Evolutionary conservation across 2,329 filamentous ascomycete genomes (phyloP).

Genomic region (Aureobasidium sp.): DNA sequence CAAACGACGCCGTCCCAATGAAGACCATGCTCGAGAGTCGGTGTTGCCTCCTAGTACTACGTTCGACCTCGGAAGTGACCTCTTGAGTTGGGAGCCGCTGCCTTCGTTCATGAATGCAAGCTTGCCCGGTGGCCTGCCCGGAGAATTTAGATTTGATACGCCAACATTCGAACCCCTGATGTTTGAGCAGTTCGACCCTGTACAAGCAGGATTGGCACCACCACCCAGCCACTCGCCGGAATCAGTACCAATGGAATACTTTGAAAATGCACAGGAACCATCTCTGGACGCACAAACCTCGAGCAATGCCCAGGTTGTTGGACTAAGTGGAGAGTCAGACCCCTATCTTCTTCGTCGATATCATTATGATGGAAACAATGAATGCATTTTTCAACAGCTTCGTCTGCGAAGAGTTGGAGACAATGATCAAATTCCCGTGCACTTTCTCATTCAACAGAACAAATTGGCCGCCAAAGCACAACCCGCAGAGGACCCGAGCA

Average conservation of each 20-base stretch:
- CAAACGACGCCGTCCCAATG: conserved; percentile 29
- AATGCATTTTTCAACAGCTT: conserved; percentile 27
- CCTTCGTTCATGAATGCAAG: conserved; percentile 6
- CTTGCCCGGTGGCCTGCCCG: not conserved
- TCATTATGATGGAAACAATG: conserved; percentile 30
- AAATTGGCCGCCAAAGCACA: conserved; percentile 31
- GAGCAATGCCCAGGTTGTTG: conserved; percentile 29
- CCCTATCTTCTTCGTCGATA: conserved; percentile 30
- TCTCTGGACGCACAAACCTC: conserved; percentile 28
- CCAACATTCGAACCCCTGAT: conserved; percentile 10
- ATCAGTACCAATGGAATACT: conserved; percentile 15
- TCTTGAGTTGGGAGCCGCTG: conserved; percentile 16
- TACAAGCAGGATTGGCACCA: conserved; percentile 9
- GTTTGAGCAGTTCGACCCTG: conserved; percentile 17
- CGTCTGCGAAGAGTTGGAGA: conserved; percentile 25
- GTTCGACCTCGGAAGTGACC: conserved; percentile 14
- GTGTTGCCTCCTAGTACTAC: conserved; percentile 8
- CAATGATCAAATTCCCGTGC: conserved; percentile 25
- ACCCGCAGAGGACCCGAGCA: conserved; percentile 25
- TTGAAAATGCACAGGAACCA: conserved; percentile 24
- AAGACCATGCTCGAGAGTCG: conserved; percentile 18
- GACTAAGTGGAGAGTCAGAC: conserved; percentile 29
- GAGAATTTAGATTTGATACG: conserved; percentile 14
- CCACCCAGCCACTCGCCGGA: not conserved
- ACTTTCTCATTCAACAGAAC: conserved; percentile 33